Conservation (phyloP, 176 grass and related monocot species). For the Olyra latifolia region DNA sequence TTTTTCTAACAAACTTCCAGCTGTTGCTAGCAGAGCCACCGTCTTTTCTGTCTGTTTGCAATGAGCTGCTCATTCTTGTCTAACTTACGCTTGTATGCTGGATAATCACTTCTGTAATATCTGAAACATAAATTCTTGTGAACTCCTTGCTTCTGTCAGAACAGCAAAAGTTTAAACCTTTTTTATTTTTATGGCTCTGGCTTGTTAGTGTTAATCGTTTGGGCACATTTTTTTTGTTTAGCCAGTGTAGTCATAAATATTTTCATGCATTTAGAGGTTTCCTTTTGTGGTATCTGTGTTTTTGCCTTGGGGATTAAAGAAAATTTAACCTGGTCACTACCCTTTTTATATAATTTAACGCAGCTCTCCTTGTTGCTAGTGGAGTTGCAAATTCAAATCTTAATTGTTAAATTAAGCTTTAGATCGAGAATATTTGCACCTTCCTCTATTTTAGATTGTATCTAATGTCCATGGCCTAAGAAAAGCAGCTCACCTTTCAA, state of each 20-base stretch:
- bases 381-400: background rate
- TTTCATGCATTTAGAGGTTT: background rate
- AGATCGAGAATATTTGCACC: background rate
- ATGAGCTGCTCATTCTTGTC: background rate
- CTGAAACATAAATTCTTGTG: background rate
- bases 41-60: background rate
- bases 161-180: background rate
- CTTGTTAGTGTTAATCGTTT: background rate
- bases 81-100: background rate
- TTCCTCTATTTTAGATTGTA: background rate
- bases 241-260: background rate
- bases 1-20: background rate
- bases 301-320: background rate
- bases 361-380: background rate
- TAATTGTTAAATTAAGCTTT: background rate
- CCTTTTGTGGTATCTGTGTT: background rate
- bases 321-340: background rate
- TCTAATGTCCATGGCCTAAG: background rate
- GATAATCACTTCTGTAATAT: background rate
- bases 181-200: background rate
- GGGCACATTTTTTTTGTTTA: background rate
- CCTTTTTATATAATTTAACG: background rate
- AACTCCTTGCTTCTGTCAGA: background rate
- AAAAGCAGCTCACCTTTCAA: background rate
- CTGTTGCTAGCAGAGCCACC: background rate